Evolutionary conservation across 768 basidiomycete genomes (phyloP), one percentile per base, ranked within the genome.

Genomic region (Phanerochaete sordida): DNA sequence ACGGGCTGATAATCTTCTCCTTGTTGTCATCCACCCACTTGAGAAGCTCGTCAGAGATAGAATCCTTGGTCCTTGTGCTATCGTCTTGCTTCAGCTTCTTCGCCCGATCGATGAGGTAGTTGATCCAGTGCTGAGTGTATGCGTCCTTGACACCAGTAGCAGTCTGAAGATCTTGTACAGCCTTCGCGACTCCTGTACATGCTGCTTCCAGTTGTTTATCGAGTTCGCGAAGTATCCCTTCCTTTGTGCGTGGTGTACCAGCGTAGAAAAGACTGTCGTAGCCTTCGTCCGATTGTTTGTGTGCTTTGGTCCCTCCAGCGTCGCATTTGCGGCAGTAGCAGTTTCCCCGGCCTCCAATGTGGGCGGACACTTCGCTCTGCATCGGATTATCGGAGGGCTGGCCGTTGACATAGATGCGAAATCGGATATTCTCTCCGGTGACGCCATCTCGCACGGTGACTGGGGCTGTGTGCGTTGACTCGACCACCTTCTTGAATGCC

Each of bases 341-440:
- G 39, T 81, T 82, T 12, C 77, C 77, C 1, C 72, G 68, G 0
- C 69, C 65, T 0, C 80, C 77, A 39, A 76, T 77, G 30, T 82
- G 81, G 0, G 48, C 57, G 26, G 45, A 57, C 6, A 46, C 12
- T 46, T 70, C 69, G 12, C 50, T 47, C 52, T 70, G 69, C 57
- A 63, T 55, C 2, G 69, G 69, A 37, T 70, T 69, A 44, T 69
- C 68, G 19, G 63, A 57, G 24, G 62, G 74, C 26, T 43, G 11
- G 5, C 43, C 23, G 3, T 21, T 37, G 2, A 55, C 39, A n/a
- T 60, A 47, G 43, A 60, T 52, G 4, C 50, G 47, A 35, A 62
- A 60, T 1, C 62, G 44, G 31, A 62, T 47, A n/a, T 62, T 58
- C 31, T 55, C 23, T 16, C 62, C 19, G 2, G 62, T 39, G 24